Evolutionary conservation across 179 eudicot species (phyloP).

Genomic region (Actinidia chinensis): DNA sequence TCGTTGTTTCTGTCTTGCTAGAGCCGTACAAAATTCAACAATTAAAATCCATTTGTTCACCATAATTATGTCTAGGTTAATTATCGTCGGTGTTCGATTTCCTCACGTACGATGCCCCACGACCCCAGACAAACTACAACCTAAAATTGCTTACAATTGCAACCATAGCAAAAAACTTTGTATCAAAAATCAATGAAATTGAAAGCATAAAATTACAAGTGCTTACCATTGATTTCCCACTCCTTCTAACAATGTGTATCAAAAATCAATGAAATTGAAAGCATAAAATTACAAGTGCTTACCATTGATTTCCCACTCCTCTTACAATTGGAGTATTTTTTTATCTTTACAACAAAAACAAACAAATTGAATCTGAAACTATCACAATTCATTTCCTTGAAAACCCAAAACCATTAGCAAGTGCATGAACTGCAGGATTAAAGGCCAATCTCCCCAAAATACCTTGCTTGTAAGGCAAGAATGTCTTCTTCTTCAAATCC

Average conservation of each 20-base stretch:
- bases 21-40: too few relatives aligned
- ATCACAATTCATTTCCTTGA: not conserved
- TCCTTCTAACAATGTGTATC: too few relatives aligned
- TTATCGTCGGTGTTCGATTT: too few relatives aligned
- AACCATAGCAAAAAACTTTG: too few relatives aligned
- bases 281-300: not conserved
- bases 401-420: slow-evolving; percentile 24
- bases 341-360: slow-evolving; percentile 7
- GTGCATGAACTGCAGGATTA: slow-evolving; percentile 15
- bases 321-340: not conserved
- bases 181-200: not conserved
- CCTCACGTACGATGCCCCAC: too few relatives aligned
- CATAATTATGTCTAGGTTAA: too few relatives aligned
- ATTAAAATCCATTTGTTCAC: too few relatives aligned
- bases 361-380: not conserved
- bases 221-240: not conserved
- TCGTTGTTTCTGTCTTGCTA: too few relatives aligned
- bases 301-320: not conserved
- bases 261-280: not conserved
- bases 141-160: too few relatives aligned
- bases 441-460: slow-evolving; percentile 37
- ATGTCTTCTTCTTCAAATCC: slow-evolving; percentile 48
- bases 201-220: not conserved
- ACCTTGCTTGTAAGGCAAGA: slow-evolving; percentile 46
- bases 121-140: too few relatives aligned